phyloP scores from a whole-genome alignment of 2,329 filamentous ascomycete genomes.

The Dothidotthia symphoricarpi region DNA sequence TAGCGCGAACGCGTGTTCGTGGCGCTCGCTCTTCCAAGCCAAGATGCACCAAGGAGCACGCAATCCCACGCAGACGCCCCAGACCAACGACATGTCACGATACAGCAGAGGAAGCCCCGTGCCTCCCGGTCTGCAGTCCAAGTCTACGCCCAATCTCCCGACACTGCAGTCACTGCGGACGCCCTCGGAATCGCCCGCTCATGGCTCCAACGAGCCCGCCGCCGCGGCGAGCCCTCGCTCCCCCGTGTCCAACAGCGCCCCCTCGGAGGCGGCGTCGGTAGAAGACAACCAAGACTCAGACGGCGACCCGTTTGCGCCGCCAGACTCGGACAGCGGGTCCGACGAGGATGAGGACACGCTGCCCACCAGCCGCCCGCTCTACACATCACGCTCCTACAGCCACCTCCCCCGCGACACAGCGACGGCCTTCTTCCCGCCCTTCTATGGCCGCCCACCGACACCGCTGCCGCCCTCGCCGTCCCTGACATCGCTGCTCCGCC shows the following conservation, averaged over 20 bases:
- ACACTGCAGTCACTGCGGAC: slow-evolving; percentile 40
- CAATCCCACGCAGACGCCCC: too few relatives aligned
- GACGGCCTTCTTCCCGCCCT: slow-evolving; percentile 67
- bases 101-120: slow-evolving; percentile 22
- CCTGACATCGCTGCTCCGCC: slow-evolving; percentile 83
- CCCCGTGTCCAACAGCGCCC: slow-evolving; percentile 15
- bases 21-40: background rate
- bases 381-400: slow-evolving; percentile 48
- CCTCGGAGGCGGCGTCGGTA: slow-evolving; percentile 36
- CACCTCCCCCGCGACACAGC: slow-evolving; percentile 42
- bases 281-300: slow-evolving; percentile 20
- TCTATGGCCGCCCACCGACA: slow-evolving; percentile 96
- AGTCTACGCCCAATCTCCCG: slow-evolving; percentile 49
- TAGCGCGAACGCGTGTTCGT: background rate
- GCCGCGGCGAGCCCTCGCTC: slow-evolving; percentile 18
- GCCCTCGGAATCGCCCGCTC: slow-evolving; percentile 3
- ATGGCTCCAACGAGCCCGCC: slow-evolving; percentile 3
- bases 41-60: background rate
- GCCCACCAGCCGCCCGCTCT: slow-evolving; percentile 37
- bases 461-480: slow-evolving; percentile 90
- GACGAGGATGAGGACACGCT: slow-evolving; percentile 23
- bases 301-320: slow-evolving; percentile 15
- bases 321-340: slow-evolving; percentile 19
- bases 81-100: background rate
- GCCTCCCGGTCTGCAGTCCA: slow-evolving; percentile 46